Base-by-base conservation (phyloP, 306 rosid species). In the Chamaecrista fasciculata region DNA sequence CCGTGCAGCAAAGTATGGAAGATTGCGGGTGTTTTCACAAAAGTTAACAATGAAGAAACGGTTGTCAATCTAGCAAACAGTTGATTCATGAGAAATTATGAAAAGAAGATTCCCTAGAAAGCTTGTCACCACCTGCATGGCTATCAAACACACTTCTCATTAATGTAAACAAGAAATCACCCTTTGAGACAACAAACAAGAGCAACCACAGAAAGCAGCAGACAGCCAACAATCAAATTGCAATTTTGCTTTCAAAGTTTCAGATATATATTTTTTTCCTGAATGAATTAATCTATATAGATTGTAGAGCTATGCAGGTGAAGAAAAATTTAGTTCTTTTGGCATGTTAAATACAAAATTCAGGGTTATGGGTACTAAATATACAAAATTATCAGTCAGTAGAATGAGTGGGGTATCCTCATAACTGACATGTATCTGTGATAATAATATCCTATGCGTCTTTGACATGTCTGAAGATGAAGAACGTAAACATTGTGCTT, bases 161-260 rank as follows among this genome's bases (percentile, higher is more conserved):
- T 37, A 11, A 62, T 25, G 59, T 58, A 33, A 25, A 57, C 46
- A 72, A 16, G 74, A 39, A 71, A 71, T 25, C 43, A 28, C 57
- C 26, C 10, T 72, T 46, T 65, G 18, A 49, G 33, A 48, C 64
- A 25, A 46, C 7, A 31, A 46, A 61, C 39, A 15, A 67, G 16
- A 70, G 43, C n/a, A 53, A 19, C 31, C 43, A 48, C 48, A 34
- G 42, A 11, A 18, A 61, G 49, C 50, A 59, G 18, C 49, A 65
- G 11, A 66, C 26, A 11, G 3, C 14, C 47, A 57, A 18, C 37
- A 70, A 31, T 46, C 55, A 19, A 21, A 68, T 42, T 16, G 20
- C 42, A 49, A 34, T 18, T 15, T 65, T 26, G 50, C 70, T 14
- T 65, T 40, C 55, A 15, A 39, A 29, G 25, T 66, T 55, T 31